Base-by-base conservation (phyloP, 1,284 basidiomycete genomes). In the Rhizoctonia solani region DNA sequence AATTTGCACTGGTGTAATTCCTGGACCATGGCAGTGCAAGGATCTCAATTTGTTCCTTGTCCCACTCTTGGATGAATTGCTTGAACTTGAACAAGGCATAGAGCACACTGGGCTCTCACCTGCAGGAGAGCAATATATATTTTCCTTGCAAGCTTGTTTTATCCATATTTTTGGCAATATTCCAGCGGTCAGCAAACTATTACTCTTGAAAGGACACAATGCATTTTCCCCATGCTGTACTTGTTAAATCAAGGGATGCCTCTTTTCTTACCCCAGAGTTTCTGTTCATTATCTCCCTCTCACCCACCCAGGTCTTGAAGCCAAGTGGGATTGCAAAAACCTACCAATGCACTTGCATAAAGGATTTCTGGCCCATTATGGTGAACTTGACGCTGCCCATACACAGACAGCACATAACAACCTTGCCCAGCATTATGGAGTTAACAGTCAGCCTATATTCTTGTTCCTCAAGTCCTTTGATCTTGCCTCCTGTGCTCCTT, bases 21-120 rank as follows among this genome's bases (percentile, higher is more conserved):
- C 78, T 25, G 76, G 78, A 11, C 79, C 78, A 2, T 58, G 72
- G n/a, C 52, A 71, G 44, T 76, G 76, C 21, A 75, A 75, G 46
- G 74, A 78, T 47, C 32, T 74, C 4, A 70, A 72, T 25, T 77
- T 76, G 1, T 79, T 76, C 63, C 69, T 76, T 0, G 56, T 55
- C n/a, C 77, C 77, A 3, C 67, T 77, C 13, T 70, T 75, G 19
- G 69, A 76, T 14, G 76, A 79, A 68, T 67, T 66, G 16, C 70
- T 69, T 0, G n/a, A 69, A 27, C 72, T 78, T 2, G 77, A 75
- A 19, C 23, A 67, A 30, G 77, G 77, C 25, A 68, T 78, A 11
- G 34, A 13, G 74, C 74, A 14, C 75, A 71, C 49, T 65, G 78
- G 71, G 54, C 69, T 37, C 23, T 29, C 32, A 19, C 1, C 70